Evolutionary conservation across 768 basidiomycete genomes (phyloP).

Genomic region (Russula brevipes): DNA sequence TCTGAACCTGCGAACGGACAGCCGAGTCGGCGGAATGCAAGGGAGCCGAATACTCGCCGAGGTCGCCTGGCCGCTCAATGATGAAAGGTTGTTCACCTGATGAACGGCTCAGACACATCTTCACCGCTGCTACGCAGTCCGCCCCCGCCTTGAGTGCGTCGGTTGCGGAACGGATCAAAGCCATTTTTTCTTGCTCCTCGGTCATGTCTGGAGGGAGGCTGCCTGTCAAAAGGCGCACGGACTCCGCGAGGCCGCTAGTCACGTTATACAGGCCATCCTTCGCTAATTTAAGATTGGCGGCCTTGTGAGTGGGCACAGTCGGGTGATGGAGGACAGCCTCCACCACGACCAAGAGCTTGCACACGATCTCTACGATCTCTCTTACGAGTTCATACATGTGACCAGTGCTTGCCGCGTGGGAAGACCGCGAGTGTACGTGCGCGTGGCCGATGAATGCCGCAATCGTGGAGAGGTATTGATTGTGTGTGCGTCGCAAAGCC

Average conservation of each 20-base stretch:
- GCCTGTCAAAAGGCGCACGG: slow-evolving; percentile 71
- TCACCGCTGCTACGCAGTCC: slow-evolving; percentile 84
- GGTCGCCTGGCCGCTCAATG: slow-evolving; percentile 53
- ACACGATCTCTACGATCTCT: slow-evolving; percentile 90
- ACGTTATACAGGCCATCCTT: slow-evolving; percentile 82
- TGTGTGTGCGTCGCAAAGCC: slow-evolving; percentile 77
- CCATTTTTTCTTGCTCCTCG: slow-evolving; percentile 79
- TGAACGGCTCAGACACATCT: slow-evolving; percentile 67
- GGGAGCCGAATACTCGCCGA: slow-evolving; percentile 41
- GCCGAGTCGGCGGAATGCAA: slow-evolving; percentile 44
- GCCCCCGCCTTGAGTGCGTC: slow-evolving; percentile 80
- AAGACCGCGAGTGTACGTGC: slow-evolving; percentile 83
- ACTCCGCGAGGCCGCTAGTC: slow-evolving; percentile 81
- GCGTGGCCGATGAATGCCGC: slow-evolving; percentile 98
- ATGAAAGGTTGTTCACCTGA: slow-evolving; percentile 58
- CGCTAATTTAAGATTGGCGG: slow-evolving; percentile 58
- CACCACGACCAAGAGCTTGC: slow-evolving; percentile 84
- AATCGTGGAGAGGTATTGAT: slow-evolving; percentile 86
- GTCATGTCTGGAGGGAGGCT: slow-evolving; percentile 42
- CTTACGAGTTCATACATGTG: slow-evolving; percentile 93
- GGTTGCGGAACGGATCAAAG: slow-evolving; percentile 79
- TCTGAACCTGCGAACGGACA: slow-evolving; percentile 31
- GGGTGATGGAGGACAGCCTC: slow-evolving; percentile 81
- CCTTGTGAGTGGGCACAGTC: slow-evolving; percentile 57
- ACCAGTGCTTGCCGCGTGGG: slow-evolving; percentile 90